Evolutionary conservation across 106 monocot genomes (phyloP), one percentile per base, ranked within the genome.

Genomic region (Dendrobium nobile): DNA sequence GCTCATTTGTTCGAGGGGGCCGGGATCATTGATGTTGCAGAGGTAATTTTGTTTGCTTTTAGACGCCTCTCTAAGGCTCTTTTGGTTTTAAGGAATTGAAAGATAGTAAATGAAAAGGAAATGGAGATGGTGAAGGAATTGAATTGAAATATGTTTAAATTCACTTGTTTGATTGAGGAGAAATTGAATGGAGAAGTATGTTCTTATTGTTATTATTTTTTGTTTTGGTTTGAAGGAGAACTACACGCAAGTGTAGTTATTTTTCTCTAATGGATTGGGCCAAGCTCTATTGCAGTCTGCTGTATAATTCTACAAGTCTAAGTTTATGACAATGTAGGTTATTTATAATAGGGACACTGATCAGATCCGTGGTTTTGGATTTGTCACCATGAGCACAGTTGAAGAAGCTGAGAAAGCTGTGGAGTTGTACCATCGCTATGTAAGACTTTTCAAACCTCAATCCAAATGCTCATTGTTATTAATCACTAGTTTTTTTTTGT

Each of bases 341-440:
- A 89, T 93, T 55, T 93, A 93, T 79, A 90, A 91, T 78, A 86
- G 93, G 55, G 89, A 88, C 54, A 92, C 93, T 11, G 93, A 88
- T 55, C 89, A 86, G 61, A 96, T 93, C 73, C 93, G 90, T 84
- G 95, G 95, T 42, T 96, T 95, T 81, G 95, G 95, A 13, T 96
- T 96, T 80, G 88, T 96, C 10, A 96, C 89, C 11, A 93, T 96
- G 95, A 88, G 87, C 37, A 89, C 90, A 5, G 84, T 91, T 78
- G 91, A 96, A 79, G 93, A 91, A 79, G 92, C 93, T 44, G 93
- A 96, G 61, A 91, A 85, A 78, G 93, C 95, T 72, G 80, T 96
- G 4, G 93, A 93, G 59, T 89, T 88, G 85, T 90, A 91, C 77
- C n/a, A 93, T 48, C 85, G 83, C 48, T 96, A 96, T 82, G 95